These are phyloP conservation scores for Arabidopsis hybrid DNA, from an alignment of 441 rosid genomes.

Conservation along the genomic window DNA sequence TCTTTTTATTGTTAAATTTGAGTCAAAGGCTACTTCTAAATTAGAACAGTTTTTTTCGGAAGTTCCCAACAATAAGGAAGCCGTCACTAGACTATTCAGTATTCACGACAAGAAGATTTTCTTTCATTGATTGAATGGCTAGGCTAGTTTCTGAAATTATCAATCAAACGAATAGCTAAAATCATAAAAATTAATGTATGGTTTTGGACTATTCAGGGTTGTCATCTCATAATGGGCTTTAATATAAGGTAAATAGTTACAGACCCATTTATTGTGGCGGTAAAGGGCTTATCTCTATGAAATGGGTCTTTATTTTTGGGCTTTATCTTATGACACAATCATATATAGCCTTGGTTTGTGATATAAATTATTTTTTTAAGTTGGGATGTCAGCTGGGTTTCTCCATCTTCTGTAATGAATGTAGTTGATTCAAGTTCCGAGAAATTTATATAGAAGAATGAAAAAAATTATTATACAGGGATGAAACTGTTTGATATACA, in stretches of 20 bases:
- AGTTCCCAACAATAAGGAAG: not conserved
- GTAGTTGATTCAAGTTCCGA: conserved; percentile 36
- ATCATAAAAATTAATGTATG: not conserved
- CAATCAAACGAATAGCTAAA: not conserved
- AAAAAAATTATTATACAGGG: not conserved
- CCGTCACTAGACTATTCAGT: conserved; percentile 27
- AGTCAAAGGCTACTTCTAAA: conserved; percentile 15
- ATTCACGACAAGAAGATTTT: conserved; percentile 18
- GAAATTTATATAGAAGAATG: not conserved
- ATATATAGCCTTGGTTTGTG: conserved; percentile 2
- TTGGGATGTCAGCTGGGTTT: conserved; percentile 16
- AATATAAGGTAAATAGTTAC: not conserved
- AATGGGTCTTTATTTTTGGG: conserved; percentile 7
- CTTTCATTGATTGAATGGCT: not conserved
- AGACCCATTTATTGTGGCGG: not conserved
- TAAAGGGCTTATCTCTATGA: no score
- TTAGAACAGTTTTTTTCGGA: not conserved
- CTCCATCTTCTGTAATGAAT: conserved; percentile 30
- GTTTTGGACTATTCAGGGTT: not conserved
- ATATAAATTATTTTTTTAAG: not conserved
- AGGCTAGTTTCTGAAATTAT: not conserved
- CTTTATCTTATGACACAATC: conserved; percentile 13
- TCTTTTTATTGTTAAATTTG: not conserved
- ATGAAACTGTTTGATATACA: conserved; percentile 1
- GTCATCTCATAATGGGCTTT: not conserved